Percentiles rank a stretch among this genome's conserved stretches.
Evolutionary conservation across 2,329 filamentous ascomycete genomes (phyloP).

Genomic region (Aspergillus sojae): DNA sequence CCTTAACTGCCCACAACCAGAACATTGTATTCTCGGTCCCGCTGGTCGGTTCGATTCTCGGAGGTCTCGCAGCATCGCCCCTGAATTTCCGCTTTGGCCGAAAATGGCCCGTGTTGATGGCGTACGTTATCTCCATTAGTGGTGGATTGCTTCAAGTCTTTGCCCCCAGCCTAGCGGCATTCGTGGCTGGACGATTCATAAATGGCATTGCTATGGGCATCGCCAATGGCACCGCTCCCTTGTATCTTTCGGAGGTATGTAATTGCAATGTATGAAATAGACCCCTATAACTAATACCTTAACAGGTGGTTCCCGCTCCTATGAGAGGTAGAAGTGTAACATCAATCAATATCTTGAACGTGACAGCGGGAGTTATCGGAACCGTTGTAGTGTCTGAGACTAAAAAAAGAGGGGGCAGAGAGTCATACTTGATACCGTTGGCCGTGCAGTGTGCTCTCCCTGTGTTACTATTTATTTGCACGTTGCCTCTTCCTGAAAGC

Average conservation of each 20-base stretch:
- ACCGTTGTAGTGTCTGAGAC: slow-evolving; percentile 39
- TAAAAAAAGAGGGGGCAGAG: slow-evolving; percentile 26
- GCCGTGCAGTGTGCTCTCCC: slow-evolving; percentile 39
- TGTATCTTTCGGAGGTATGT: slow-evolving; percentile 39
- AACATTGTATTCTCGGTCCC: slow-evolving; percentile 40
- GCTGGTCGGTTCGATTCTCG: slow-evolving; percentile 37
- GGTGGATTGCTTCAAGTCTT: slow-evolving; percentile 41
- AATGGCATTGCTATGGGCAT: slow-evolving; percentile 37
- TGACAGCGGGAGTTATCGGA: slow-evolving; percentile 34
- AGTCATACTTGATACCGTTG: slow-evolving; percentile 40
- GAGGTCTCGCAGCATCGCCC: slow-evolving; percentile 36
- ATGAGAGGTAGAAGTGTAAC: slow-evolving; percentile 36
- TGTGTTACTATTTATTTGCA: slow-evolving; percentile 32
- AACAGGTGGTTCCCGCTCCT: slow-evolving; percentile 34
- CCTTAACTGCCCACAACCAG: slow-evolving; percentile 38
- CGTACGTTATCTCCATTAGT: slow-evolving; percentile 36
- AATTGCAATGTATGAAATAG: not conserved
- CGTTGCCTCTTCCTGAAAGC: slow-evolving; percentile 36
- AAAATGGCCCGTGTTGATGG: slow-evolving; percentile 37
- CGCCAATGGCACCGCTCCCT: slow-evolving; percentile 36
- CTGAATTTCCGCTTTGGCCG: slow-evolving; percentile 38
- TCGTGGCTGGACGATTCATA: slow-evolving; percentile 37
- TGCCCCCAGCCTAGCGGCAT: slow-evolving; percentile 36
- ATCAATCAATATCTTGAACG: slow-evolving; percentile 35
- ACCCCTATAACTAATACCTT: not conserved